Evolutionary conservation across 2,329 filamentous ascomycete species (phyloP), one percentile per base, ranked within the genome.

Genomic region (Pseudocercospora vitis): DNA sequence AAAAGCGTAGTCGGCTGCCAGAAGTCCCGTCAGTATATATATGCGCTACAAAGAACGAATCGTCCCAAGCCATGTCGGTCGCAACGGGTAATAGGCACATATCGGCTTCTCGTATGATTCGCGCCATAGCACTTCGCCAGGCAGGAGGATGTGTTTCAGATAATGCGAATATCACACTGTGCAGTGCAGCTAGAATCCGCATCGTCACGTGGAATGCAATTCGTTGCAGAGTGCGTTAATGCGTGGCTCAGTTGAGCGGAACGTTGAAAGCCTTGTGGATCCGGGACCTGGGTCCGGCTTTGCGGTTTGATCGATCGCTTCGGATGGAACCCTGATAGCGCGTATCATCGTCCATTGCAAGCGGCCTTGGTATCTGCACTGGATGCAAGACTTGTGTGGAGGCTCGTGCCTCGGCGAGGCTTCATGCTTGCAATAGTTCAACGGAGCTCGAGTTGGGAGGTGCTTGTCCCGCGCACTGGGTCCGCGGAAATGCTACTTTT

Each of bases 71-170:
- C 37, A 42, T 42, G 37, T 23, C 19, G 21, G 21, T 23, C 19
- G 37, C 37, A 21, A 18, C 37, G 24, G 37, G 21, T 23, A 11
- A 18, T 42, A 12, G 37, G 37, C 37, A 42, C 51, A 21, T 31
- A 23, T 48, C 51, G 44, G 44, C 44, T 48, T 47, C 24, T 48
- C 51, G 12, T 32, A 18, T 48, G 44, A 48, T 48, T 53, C 31
- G 51, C 35, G 48, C 47, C 48, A 32, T 26, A 33, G 26, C 48
- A 18, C 33, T 26, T 31, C 45, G 28, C 33, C 35, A 21, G 31
- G 33, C 44, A 48, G 32, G 26, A 37, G 51, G 33, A 29, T 28
- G 19, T 48, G 51, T 48, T 53, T 53, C 51, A 53, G 33, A 53
- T 40, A 31, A 28, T 42, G 37, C 37, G 21, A 21, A 11, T 40